Base-by-base conservation (phyloP, 1,284 basidiomycete genomes). In the Microstroma glucosiphilum region DNA sequence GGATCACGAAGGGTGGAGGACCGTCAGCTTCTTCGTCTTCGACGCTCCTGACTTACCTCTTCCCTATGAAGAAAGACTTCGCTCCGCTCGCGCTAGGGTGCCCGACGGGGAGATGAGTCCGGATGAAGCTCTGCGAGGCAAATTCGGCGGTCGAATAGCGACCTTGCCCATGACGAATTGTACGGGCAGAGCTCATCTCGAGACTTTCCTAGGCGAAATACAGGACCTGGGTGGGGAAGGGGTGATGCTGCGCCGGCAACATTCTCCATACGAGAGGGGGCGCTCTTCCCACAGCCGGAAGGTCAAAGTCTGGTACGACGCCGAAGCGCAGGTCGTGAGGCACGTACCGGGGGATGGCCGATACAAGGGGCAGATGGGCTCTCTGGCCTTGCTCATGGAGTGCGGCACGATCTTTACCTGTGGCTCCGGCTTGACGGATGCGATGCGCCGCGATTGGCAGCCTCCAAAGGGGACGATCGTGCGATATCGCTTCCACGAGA, bases 401-500 rank as follows among this genome's bases (percentile, higher is more conserved):
- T 85, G 83, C 11, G 85, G 85, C 21, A 85, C 86, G 41, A 64
- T 61, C 17, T 72, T 79, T 60, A 65, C 67, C 17, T 69, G 76
- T n/a, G 77, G 75, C 3, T 73, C 75, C 0, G 77, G 77, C 7
- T 69, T 79, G 54, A 71, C 69, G 15, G 69, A 72, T 53, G 59
- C 64, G 1, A 60, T 66, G 57, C 67, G 77, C 2, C 58, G 65
- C 11, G 57, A 73, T 21, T 65, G 62, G 48, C 73, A 75, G 6
- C 75, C 73, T 0, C 83, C 84, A 69, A 77, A 87, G 53, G 86
- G 86, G 1, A 77, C 82, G 1, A 85, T 88, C 67, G 83, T 88
- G 62, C 83, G 81, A 0, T 88, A 87, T 76, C 82, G 86, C 40
- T 87, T 87, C 77, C 85, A 87, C 67, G 86, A 87, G 71, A 78